Conservation (phyloP, 805 yeast genomes). For the Candida corydali region DNA sequence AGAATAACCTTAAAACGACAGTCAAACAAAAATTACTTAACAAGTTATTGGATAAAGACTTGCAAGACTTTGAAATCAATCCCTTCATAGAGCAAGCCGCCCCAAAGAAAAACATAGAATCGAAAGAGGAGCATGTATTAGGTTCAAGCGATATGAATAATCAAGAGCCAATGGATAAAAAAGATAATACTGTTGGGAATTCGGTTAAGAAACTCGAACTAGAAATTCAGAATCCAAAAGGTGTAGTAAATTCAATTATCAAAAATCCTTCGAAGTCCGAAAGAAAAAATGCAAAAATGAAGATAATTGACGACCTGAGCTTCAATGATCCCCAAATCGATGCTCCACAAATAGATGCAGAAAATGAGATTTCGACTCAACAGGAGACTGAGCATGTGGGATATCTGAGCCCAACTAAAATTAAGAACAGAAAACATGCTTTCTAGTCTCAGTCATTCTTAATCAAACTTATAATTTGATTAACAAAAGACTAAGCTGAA, state of each 20-base stretch:
- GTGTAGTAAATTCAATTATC: slow-evolving; percentile 6
- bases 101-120: no score
- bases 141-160: background rate
- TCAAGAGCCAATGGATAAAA: background rate
- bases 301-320: background rate
- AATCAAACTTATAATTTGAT: no score
- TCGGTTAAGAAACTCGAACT: slow-evolving; percentile 3
- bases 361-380: no score
- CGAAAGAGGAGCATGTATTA: background rate
- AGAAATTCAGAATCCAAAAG: slow-evolving; percentile 5
- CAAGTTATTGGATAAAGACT: slow-evolving; percentile 8
- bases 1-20: slow-evolving; percentile 11
- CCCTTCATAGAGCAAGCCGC: slow-evolving; percentile 2
- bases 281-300: slow-evolving; percentile 1
- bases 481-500: no score
- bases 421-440: slow-evolving; percentile 7
- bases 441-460: slow-evolving; percentile 1
- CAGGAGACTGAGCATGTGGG: slow-evolving; percentile 6
- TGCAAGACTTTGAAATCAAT: slow-evolving; percentile 8
- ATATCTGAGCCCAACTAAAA: slow-evolving; percentile 8
- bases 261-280: slow-evolving; percentile 6
- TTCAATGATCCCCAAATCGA: background rate
- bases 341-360: background rate
- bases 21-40: slow-evolving; percentile 12
- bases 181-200: background rate